Percentiles rank a stretch among this genome's conserved stretches.
phyloP scores from a whole-genome alignment of 257 asterid genomes.

The Nicotiana obtusifolia region DNA sequence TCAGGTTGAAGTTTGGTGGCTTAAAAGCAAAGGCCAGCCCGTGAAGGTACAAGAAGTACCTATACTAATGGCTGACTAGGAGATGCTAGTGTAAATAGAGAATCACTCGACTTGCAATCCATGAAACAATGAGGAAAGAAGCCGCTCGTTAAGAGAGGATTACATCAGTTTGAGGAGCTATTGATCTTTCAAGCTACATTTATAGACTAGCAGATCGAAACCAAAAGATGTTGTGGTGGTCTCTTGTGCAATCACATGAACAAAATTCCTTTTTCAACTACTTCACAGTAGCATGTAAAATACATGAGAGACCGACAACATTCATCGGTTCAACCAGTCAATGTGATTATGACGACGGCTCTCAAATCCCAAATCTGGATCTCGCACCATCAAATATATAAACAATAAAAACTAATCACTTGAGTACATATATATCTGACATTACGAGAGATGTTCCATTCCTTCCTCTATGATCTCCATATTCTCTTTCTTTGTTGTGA shows the following conservation, averaged over 20 bases:
- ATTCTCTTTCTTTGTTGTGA: too few species aligned
- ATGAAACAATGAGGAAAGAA: not conserved
- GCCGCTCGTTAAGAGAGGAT: not conserved
- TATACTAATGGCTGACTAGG: not conserved
- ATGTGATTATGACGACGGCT: not conserved
- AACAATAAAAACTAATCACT: not conserved
- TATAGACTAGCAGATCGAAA: not conserved
- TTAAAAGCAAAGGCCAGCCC: not conserved
- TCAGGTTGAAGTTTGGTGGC: not conserved
- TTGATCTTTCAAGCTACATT: not conserved
- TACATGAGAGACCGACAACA: not conserved
- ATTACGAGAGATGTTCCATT: not conserved
- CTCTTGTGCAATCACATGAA: not conserved
- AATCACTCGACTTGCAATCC: not conserved
- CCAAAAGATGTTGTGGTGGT: not conserved
- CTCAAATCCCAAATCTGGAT: not conserved
- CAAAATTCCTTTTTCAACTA: not conserved
- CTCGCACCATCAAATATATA: not conserved
- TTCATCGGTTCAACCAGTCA: not conserved
- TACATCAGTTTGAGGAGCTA: not conserved
- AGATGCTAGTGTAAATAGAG: not conserved
- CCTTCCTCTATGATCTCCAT: too few species aligned
- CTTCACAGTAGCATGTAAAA: slow-evolving; percentile 1
- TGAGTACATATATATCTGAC: not conserved
- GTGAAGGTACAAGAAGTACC: not conserved